Evolutionary conservation across 2,329 filamentous ascomycete genomes (phyloP).

Genomic region (Sporothrix curviconia): DNA sequence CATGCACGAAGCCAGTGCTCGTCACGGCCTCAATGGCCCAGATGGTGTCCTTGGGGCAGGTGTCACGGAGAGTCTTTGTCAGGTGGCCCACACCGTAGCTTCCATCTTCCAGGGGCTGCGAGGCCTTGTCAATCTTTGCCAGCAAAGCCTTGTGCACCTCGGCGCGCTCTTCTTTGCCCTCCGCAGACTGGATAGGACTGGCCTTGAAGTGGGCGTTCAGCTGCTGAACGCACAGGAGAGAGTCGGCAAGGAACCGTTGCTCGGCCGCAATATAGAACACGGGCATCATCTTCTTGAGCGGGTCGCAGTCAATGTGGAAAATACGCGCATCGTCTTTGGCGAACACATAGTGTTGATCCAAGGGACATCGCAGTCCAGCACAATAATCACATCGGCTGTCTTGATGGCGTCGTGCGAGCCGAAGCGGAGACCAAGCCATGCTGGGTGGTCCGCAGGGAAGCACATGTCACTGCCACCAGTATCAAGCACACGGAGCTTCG

Average conservation of each 20-base stretch:
- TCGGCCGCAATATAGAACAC: constrained; percentile 64
- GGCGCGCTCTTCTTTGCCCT: constrained; percentile 49
- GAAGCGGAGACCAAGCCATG: constrained; percentile 64
- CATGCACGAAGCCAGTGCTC: constrained; percentile 57
- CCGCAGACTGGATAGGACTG: constrained; percentile 34
- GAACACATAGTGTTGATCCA: constrained; percentile 78
- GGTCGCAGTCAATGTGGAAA: constrained; percentile 60
- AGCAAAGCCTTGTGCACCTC: constrained; percentile 53
- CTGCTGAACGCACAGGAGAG: constrained; percentile 59
- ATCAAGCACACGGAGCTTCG: constrained; percentile 65
- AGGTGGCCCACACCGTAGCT: constrained; percentile 50
- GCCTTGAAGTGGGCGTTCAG: constrained; percentile 54
- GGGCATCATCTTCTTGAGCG: constrained; percentile 65
- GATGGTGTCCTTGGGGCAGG: constrained; percentile 50
- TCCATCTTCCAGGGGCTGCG: constrained; percentile 54
- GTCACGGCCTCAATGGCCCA: constrained; percentile 72
- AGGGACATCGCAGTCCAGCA: constrained; percentile 84
- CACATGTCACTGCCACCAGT: constrained; percentile 76
- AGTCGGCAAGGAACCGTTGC: constrained; percentile 61
- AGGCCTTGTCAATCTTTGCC: constrained; percentile 49
- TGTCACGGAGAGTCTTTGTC: constrained; percentile 29
- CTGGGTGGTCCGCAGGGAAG: constrained; percentile 65
- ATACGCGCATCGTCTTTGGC: constrained; percentile 47
- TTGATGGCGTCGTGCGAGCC: constrained; percentile 67
- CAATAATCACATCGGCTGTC: constrained; percentile 75